Base-by-base conservation (phyloP, 352 stramenopile species). In the Globisporangium irregulare region DNA sequence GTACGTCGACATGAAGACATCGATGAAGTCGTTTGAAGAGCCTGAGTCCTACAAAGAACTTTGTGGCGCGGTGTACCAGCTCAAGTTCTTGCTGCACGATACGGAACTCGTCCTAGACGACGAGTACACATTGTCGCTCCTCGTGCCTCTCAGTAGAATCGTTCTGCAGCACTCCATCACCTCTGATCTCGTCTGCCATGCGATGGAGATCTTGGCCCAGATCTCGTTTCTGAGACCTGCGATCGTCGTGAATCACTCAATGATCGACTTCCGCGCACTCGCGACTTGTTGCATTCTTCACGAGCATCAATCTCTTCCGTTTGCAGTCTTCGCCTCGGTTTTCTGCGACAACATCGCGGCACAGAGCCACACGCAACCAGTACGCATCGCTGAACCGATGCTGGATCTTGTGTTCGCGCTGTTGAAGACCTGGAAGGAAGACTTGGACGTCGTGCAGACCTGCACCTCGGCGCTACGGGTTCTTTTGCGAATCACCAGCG, bases 191-290 rank as follows among this genome's bases (percentile, higher is more conserved):
- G 70, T 77, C 10, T 77, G 65, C 41, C 68, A 50, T n/a, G 36
- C 64, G 20, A 76, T 79, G 67, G 59, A 69, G 62, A 53, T 67
- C 1, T 36, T 76, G 9, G 54, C 64, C 6, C 71, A 77, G 46
- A 68, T 80, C 50, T 36, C 68, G 20, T 80, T 80, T 25, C 62
- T 76, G 22, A 69, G 69, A 7, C 71, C 71, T 18, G 64, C 59
- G 1, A 58, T 64, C n/a, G 14, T 80, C 0, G 7, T 72, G 25
- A 65, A 36, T 0, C 67, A 72, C 14, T 15, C 70, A 0, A 18
- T 51, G 1, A 12, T 73, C 9, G 62, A 80, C 32, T 43, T 73
- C 36, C 58, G 12, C 29, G 68, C 41, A 15, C 41, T 80, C 8
- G 50, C 75, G 51, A 66, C 74, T 22, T 74, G 66, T 2, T 80